Percentiles rank a stretch among this genome's conserved stretches.
Conservation (phyloP, 2,329 filamentous ascomycete species). For the Teratosphaeria nubilosa region DNA sequence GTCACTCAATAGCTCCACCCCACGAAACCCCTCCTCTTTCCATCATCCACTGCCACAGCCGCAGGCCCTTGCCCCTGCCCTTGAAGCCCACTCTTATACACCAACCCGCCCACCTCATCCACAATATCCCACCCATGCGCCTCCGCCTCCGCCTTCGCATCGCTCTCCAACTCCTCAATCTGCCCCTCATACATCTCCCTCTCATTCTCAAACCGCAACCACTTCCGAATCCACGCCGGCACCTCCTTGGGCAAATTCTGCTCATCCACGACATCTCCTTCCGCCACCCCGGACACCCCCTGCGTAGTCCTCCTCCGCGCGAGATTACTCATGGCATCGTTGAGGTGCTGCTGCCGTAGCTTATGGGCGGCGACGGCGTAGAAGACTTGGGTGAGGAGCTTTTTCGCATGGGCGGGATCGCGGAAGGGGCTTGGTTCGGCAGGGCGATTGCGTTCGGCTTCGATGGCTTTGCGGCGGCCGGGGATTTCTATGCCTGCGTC, state of each 20-base stretch:
- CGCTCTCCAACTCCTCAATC: constrained; percentile 10
- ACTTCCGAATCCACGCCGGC: constrained; percentile 6
- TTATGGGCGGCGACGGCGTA: constrained; percentile 8
- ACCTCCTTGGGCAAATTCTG: neutral
- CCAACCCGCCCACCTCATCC: constrained; percentile 12
- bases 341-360: neutral
- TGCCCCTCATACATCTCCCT: constrained; percentile 17
- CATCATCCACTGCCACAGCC: neutral
- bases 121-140: constrained; percentile 18
- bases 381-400: constrained; percentile 15
- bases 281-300: neutral
- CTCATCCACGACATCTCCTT: neutral
- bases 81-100: constrained; percentile 13
- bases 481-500: constrained; percentile 3
- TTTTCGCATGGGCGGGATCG: constrained; percentile 10
- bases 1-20: neutral
- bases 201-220: constrained; percentile 15
- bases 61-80: neutral
- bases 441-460: neutral
- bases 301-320: neutral
- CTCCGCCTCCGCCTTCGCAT: constrained; percentile 22
- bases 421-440: constrained; percentile 14
- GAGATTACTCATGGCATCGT: neutral
- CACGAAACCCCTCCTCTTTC: neutral
- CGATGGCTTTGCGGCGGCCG: neutral